Conservation (phyloP, 2,329 filamentous ascomycete species). For the Penicillium psychrosexuale region DNA sequence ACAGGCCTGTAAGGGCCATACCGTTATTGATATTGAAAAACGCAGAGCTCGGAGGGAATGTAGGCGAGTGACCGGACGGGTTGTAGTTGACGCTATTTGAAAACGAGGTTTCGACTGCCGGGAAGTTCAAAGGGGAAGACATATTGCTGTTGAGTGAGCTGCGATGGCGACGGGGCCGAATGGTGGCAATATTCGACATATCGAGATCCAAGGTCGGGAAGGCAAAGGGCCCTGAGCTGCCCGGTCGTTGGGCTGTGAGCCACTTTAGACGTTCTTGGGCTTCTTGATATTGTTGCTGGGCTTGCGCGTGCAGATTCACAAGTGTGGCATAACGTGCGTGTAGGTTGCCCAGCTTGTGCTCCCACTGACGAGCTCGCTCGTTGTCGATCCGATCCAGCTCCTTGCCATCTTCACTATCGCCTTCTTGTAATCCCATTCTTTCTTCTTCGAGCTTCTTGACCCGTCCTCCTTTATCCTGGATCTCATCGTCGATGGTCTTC, state of each 20-base stretch:
- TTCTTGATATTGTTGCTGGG: slow-evolving; percentile 46
- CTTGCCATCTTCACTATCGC: slow-evolving; percentile 50
- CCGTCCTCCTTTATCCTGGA: slow-evolving; percentile 58
- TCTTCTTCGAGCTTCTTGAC: slow-evolving; percentile 62
- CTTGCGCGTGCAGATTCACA: slow-evolving; percentile 42
- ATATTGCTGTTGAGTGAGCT: slow-evolving; percentile 48
- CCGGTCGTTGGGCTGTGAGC: slow-evolving; percentile 40
- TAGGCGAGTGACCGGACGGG: slow-evolving; percentile 50
- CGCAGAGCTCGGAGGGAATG: slow-evolving; percentile 49
- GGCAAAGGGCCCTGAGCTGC: slow-evolving; percentile 40
- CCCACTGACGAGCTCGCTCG: slow-evolving; percentile 48
- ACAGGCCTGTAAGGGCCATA: slow-evolving; percentile 53
- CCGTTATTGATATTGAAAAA: slow-evolving; percentile 64
- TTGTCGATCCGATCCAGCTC: slow-evolving; percentile 51
- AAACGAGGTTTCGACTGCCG: slow-evolving; percentile 41
- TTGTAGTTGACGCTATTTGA: slow-evolving; percentile 47
- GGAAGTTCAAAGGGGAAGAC: slow-evolving; percentile 46
- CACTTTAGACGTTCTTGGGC: slow-evolving; percentile 46
- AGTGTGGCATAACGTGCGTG: slow-evolving; percentile 45
- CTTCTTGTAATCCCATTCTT: slow-evolving; percentile 49
- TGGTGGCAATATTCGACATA: slow-evolving; percentile 38
- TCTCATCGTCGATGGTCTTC: slow-evolving; percentile 59
- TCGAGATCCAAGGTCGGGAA: slow-evolving; percentile 44
- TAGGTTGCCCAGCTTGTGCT: slow-evolving; percentile 43
- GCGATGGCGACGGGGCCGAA: slow-evolving; percentile 46